A percentile compares a stretch with the other conserved stretches of the same genome.
Conservation (phyloP, 306 rosid genomes). For the Coriaria nepalensis region DNA sequence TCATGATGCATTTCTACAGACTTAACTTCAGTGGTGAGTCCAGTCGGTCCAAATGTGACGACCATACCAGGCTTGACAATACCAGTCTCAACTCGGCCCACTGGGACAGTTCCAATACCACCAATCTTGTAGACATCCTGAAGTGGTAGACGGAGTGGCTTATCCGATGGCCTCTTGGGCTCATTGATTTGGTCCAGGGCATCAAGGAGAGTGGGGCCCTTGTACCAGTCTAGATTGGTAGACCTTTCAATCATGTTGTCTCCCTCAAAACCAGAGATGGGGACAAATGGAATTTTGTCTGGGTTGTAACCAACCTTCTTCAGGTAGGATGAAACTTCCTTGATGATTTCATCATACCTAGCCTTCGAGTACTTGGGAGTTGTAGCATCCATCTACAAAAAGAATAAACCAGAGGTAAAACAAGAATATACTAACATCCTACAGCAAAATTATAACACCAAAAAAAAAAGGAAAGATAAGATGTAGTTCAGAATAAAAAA, state of each 20-base stretch:
- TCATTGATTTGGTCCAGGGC: constrained; percentile 19
- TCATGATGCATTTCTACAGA: constrained; percentile 27
- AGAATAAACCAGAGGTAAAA: too few species aligned
- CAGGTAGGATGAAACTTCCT: constrained; percentile 27
- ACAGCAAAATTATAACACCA: too few species aligned
- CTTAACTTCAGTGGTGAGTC: constrained; percentile 25
- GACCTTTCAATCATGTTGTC: constrained; percentile 22
- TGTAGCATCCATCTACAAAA: constrained; percentile 22
- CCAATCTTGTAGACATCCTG: constrained; percentile 32
- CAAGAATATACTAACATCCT: too few species aligned
- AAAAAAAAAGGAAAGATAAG: too few species aligned
- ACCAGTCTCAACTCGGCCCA: constrained; percentile 24
- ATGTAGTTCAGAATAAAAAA: too few species aligned
- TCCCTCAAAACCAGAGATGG: constrained; percentile 20
- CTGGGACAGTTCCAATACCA: constrained; percentile 28
- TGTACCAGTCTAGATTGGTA: constrained; percentile 30
- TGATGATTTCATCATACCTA: constrained; percentile 22
- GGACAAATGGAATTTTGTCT: constrained; percentile 16
- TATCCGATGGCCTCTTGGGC: constrained; percentile 28
- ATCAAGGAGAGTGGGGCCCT: constrained; percentile 26
- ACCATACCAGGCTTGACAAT: constrained; percentile 21
- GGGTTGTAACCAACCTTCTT: constrained; percentile 29
- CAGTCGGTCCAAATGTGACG: constrained; percentile 20
- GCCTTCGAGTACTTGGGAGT: constrained; percentile 25
- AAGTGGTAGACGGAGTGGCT: constrained; percentile 27